Percentiles rank a stretch among this genome's conserved stretches.
Conservation (phyloP, 306 rosid species). For the Cucurbita ficifolia region DNA sequence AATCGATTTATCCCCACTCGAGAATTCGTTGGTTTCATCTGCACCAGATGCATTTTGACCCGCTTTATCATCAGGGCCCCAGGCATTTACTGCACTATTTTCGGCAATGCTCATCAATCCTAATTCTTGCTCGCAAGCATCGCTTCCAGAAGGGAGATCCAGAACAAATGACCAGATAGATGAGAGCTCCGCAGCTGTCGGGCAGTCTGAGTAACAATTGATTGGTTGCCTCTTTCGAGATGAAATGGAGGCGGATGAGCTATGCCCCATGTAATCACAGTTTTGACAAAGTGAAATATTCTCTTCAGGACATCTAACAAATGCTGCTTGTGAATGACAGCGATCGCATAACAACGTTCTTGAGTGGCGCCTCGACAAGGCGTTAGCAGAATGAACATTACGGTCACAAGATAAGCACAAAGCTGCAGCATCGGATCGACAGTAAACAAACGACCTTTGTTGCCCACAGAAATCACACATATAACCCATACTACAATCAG, state of each 20-base stretch:
- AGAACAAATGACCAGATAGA: conserved; percentile 80
- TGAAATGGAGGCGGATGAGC: conserved; percentile 39
- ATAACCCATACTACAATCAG: conserved; percentile 57
- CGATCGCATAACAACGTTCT: conserved; percentile 81
- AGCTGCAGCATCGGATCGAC: conserved; percentile 89
- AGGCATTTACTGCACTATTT: conserved; percentile 24
- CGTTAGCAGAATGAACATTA: conserved; percentile 89
- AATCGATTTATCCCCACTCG: conserved; percentile 24
- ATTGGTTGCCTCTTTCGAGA: conserved; percentile 62
- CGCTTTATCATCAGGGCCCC: conserved; percentile 25
- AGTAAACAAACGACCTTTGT: conserved; percentile 79
- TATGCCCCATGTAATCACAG: conserved; percentile 85
- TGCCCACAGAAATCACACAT: conserved; percentile 78
- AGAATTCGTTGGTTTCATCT: conserved; percentile 20
- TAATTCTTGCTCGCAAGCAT: conserved; percentile 77
- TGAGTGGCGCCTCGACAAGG: conserved; percentile 76
- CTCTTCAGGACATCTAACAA: conserved; percentile 73
- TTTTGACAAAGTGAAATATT: conserved; percentile 78
- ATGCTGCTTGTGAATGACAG: conserved; percentile 71
- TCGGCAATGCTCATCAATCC: conserved; percentile 83
- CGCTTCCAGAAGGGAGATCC: conserved; percentile 43
- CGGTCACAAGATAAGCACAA: conserved; percentile 92
- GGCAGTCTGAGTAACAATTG: conserved; percentile 82
- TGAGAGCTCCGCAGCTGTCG: conserved; percentile 78
- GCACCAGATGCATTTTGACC: conserved; percentile 31